Percentiles rank a stretch among this genome's conserved stretches.
These are phyloP conservation scores for Otatea glauca DNA, from an alignment of 176 grass and related monocot species.

Conservation along the genomic window DNA sequence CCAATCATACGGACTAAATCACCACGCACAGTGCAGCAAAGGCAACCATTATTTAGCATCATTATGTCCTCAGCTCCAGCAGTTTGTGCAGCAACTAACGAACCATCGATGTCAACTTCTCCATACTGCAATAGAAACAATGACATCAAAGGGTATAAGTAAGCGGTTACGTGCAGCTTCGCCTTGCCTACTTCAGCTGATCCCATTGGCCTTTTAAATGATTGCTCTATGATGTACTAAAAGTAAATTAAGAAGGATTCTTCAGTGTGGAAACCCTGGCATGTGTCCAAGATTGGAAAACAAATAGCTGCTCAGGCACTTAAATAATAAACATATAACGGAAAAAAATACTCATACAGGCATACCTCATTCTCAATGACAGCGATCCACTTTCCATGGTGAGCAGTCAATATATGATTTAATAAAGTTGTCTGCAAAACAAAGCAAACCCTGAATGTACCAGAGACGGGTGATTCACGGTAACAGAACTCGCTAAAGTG, in stretches of 20 bases:
- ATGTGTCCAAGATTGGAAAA: background rate
- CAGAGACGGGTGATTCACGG: background rate
- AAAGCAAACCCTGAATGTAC: conserved; percentile 34
- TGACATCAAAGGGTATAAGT: conserved; percentile 28
- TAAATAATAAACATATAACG: background rate
- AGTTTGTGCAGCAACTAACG: conserved; percentile 87
- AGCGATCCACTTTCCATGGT: conserved; percentile 93
- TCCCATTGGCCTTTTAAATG: background rate
- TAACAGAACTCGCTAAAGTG: background rate
- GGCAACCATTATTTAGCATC: conserved; percentile 98
- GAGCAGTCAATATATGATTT: conserved; percentile 88
- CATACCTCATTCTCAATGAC: conserved; percentile 99
- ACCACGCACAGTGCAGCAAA: conserved; percentile 97
- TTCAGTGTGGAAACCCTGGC: background rate
- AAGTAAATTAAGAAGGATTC: conserved; percentile 1
- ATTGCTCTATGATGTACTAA: background rate
- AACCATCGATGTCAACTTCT: conserved; percentile 95
- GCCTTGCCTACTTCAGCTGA: background rate
- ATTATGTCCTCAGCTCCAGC: conserved; percentile 92
- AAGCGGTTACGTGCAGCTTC: background rate
- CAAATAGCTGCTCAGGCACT: background rate
- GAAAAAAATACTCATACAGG: background rate
- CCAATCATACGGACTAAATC: conserved; percentile 97
- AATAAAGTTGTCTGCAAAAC: conserved; percentile 88
- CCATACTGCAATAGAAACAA: conserved; percentile 72